Conservation (phyloP, 2,329 filamentous ascomycete genomes). For the Cephalotrichum gorgonifer region DNA sequence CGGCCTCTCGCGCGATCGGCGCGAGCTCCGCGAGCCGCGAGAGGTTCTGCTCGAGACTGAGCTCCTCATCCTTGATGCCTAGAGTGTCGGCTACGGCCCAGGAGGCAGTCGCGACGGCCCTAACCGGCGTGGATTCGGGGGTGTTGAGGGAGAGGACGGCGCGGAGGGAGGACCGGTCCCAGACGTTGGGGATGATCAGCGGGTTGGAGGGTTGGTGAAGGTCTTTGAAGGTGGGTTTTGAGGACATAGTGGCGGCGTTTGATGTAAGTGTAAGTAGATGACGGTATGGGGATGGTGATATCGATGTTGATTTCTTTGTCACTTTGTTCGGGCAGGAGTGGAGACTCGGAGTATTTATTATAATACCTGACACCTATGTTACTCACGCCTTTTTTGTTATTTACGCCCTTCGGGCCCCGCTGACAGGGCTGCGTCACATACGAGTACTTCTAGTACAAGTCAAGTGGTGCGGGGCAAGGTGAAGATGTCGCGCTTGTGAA, state of each 20-base stretch:
- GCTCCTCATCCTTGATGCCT: constrained; percentile 33
- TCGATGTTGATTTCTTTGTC: no score
- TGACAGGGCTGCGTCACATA: no score
- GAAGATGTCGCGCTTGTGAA: background rate
- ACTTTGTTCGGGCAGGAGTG: background rate
- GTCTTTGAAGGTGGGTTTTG: constrained; percentile 17
- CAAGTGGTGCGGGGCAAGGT: background rate
- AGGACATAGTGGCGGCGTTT: background rate
- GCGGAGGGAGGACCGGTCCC: constrained; percentile 38
- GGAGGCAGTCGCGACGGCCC: constrained; percentile 37
- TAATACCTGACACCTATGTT: no score
- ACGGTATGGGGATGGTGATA: background rate
- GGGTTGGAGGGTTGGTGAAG: constrained; percentile 42
- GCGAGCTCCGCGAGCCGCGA: constrained; percentile 33
- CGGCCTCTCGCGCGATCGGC: constrained; percentile 23
- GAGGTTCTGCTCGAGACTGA: constrained; percentile 41
- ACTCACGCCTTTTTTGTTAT: no score
- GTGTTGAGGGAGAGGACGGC: constrained; percentile 31
- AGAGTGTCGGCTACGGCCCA: constrained; percentile 37
- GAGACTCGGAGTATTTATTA: no score
- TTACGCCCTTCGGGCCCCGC: no score
- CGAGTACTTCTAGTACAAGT: background rate
- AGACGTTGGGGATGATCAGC: constrained; percentile 44
- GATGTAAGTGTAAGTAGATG: background rate
- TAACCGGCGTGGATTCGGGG: constrained; percentile 21